phyloP scores from a whole-genome alignment of 1,284 basidiomycete species.

The Fistulina hepatica region DNA sequence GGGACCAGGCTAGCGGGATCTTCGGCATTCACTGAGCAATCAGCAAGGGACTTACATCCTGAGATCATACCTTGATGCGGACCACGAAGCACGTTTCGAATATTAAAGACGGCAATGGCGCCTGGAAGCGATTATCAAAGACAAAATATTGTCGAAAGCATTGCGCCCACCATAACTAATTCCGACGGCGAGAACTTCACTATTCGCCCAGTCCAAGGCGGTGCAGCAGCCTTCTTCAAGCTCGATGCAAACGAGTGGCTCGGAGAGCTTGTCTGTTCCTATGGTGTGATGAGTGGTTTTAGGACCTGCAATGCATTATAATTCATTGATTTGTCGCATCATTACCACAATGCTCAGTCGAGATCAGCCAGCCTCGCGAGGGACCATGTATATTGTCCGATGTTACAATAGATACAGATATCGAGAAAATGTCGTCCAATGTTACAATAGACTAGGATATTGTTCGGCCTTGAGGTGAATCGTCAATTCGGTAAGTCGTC shows the following conservation, averaged over 20 bases:
- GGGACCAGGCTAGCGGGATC: slow-evolving; percentile 41
- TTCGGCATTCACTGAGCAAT: slow-evolving; percentile 11
- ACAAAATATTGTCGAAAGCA: background rate
- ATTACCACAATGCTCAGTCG: too few species aligned
- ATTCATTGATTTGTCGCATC: too few species aligned
- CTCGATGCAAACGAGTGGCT: slow-evolving; percentile 60
- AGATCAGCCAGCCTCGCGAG: too few species aligned
- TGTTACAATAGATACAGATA: too few species aligned
- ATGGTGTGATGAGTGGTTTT: too few species aligned
- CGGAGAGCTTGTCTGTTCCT: slow-evolving; percentile 49
- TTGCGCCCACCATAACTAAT: slow-evolving; percentile 62
- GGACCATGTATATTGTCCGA: too few species aligned
- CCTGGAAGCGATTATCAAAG: slow-evolving; percentile 35
- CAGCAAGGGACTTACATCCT: background rate
- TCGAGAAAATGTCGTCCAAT: too few species aligned
- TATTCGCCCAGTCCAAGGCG: slow-evolving; percentile 81
- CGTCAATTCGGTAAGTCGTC: too few species aligned
- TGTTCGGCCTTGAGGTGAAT: too few species aligned
- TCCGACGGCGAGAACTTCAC: slow-evolving; percentile 66
- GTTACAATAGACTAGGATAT: too few species aligned
- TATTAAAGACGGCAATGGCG: slow-evolving; percentile 62
- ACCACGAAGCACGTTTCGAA: slow-evolving; percentile 41
- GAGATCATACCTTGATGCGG: slow-evolving; percentile 8
- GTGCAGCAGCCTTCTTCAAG: slow-evolving; percentile 63
- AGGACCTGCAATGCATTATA: too few species aligned